These are phyloP conservation scores for Endogone sp. DNA, from an alignment of 192 early-diverging fungal genomes.

Conservation along the genomic window DNA sequence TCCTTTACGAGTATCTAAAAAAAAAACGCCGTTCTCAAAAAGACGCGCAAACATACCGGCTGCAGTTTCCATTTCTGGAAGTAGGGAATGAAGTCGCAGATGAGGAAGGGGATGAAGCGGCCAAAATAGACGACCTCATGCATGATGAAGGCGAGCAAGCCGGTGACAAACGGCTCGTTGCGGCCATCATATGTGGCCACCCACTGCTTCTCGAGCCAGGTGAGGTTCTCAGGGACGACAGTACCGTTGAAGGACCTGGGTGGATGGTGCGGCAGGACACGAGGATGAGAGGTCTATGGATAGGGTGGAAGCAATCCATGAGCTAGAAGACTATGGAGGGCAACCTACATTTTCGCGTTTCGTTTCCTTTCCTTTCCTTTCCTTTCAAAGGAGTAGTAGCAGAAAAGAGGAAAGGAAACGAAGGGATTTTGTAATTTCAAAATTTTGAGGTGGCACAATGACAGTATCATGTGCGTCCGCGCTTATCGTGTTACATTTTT, in stretches of 20 bases:
- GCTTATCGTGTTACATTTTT: no score
- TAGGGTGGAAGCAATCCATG: no score
- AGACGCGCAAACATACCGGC: conserved; percentile 34
- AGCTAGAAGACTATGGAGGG: no score
- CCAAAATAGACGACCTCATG: conserved; percentile 93
- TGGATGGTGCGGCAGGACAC: neutral
- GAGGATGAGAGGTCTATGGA: no score
- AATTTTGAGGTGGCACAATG: no score
- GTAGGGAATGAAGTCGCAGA: conserved; percentile 82
- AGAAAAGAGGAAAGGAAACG: no score
- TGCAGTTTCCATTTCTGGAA: conserved; percentile 92
- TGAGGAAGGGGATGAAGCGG: conserved; percentile 83
- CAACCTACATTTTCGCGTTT: no score
- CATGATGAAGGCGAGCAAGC: conserved; percentile 73
- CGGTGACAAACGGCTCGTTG: conserved; percentile 67
- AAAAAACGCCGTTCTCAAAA: neutral
- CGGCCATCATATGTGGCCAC: conserved; percentile 59
- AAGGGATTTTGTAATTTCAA: no score
- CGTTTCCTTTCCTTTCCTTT: no score
- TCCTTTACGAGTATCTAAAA: no score
- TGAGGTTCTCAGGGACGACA: conserved; percentile 14
- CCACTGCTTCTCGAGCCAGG: conserved; percentile 60
- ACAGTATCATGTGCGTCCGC: no score
- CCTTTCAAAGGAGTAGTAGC: no score
- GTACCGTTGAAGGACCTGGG: conserved; percentile 19